Base-by-base conservation (phyloP, 306 rosid genomes). In the Hippophae gyantsensis region DNA sequence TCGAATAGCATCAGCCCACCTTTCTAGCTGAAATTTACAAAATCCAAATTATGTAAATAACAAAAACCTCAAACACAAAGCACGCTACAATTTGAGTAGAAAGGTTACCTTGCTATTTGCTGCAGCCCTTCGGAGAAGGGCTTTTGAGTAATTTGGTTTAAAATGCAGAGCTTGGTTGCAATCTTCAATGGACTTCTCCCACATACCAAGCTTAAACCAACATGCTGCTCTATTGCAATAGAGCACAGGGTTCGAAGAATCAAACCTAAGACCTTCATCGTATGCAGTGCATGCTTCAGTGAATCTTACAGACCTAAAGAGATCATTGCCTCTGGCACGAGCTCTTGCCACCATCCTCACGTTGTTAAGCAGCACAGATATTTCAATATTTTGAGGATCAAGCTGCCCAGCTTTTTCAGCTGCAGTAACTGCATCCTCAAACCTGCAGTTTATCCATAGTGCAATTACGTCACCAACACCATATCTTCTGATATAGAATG, bases 91-190 rank as follows among this genome's bases (percentile, higher is more conserved):
- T 42, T 52, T 61, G 12, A 48, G 1, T 50, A 42, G 47, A n/a
- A 62, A 60, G 57, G 44, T 69, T 64, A 92, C 98, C 89, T 92
- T 92, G 73, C 68, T 78, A 69, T 80, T 76, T 69, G 98, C 87
- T 54, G 95, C 87, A 60, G 98, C 98, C 82, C 98, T 83, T 41
- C 98, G 86, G 57, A 92, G 96, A 68, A 92, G 96, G 23, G 98
- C 98, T 69, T 92, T 92, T 13, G 78, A 74, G 77, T 92, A 92
- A 70, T 73, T 92, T 0, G 95, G 93, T 60, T 81, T 90, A 77
- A 87, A 78, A 40, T 42, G 50, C 69, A 92, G 62, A 53, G 96
- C 98, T 60, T 78, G 88, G 67, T 87, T 85, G 74, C 95, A 83
- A 71, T 92, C 98, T 69, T 92, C 98, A 45, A 92, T 71, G 26